Percentiles rank a stretch among this genome's conserved stretches.
Conservation (phyloP, 148 eudicot genomes). For the Rhododendron ferrugineum region DNA sequence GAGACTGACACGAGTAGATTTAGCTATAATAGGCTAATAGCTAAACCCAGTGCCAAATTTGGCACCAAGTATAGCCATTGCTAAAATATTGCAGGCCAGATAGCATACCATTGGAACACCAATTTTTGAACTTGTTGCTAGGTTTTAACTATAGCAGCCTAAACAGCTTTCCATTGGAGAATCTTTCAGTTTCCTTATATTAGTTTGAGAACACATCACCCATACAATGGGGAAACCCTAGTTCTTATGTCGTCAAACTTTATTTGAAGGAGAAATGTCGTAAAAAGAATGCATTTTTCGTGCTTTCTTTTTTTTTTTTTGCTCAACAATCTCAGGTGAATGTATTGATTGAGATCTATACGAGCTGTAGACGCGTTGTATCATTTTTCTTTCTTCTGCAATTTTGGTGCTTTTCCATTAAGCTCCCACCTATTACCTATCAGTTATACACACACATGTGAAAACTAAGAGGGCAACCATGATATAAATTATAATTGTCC, state of each 20-base stretch:
- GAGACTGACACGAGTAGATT: background rate
- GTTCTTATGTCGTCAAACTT: background rate
- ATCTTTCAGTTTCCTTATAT: background rate
- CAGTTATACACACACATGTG: background rate
- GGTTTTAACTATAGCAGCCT: background rate
- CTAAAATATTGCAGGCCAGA: background rate
- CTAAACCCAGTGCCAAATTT: background rate
- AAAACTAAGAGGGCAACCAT: background rate
- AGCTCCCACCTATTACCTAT: background rate
- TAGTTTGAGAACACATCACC: background rate
- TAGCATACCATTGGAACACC: background rate
- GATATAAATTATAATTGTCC: background rate
- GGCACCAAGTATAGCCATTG: background rate
- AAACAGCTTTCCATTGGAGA: background rate
- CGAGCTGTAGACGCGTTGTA: background rate
- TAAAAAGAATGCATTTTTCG: background rate
- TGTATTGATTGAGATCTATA: background rate
- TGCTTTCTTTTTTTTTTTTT: too few relatives aligned
- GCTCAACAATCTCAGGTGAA: too few relatives aligned
- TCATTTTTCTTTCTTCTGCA: background rate
- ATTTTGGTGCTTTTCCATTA: background rate
- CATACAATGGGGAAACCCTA: too few relatives aligned
- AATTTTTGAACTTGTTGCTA: background rate
- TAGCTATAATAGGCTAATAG: background rate
- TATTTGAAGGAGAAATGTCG: background rate